Base-by-base conservation (phyloP, 208 protist genomes). In the Blechomonas ayalai region DNA sequence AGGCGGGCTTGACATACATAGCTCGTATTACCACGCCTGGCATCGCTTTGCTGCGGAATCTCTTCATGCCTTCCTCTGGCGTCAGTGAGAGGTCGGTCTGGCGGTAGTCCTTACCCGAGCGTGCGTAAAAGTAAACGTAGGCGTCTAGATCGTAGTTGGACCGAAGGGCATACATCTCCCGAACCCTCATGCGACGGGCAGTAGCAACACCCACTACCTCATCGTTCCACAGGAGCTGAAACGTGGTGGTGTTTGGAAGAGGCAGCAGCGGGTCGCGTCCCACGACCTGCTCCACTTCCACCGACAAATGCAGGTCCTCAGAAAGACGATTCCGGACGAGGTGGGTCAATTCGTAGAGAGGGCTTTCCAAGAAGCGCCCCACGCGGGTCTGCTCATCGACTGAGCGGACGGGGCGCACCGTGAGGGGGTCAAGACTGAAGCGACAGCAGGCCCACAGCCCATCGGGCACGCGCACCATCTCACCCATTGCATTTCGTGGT, bases 101-200 rank as follows among this genome's bases (percentile, higher is more conserved):
- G 0, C 32, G 9, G 60, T 92, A 92, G 74, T 91, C 51, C 31
- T 65, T 48, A 18, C 70, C 65, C 12, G 27, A 56, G 8, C 57
- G 41, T 2, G 78, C 52, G 53, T 89, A 79, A 64, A 89, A 89
- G 46, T 75, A 58, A 22, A 90, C 59, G 52, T 81, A 80, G 40
- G 49, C 63, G 55, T 95, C 86, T n/a, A 95, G 20, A 49, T 89
- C 76, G 53, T 90, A 95, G 67, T 92, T 91, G 39, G 64, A 59
- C 22, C 82, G 75, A 5, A 95, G 57, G n/a, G 69, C 72, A 50
- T 95, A 89, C 73, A 90, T 69, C 36, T 92, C 86, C 0, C 41
- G 15, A 19, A 78, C 48, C 7, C 63, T 63, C 23, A 90, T 35
- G 19, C 46, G 45, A 33, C 79, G 71, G 45, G 73, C 59, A 4